A percentile compares a stretch with the other conserved stretches of the same genome.
These are phyloP conservation scores for Celoporthe dispersa DNA, from an alignment of 2,329 filamentous ascomycete species.

Conservation along the genomic window DNA sequence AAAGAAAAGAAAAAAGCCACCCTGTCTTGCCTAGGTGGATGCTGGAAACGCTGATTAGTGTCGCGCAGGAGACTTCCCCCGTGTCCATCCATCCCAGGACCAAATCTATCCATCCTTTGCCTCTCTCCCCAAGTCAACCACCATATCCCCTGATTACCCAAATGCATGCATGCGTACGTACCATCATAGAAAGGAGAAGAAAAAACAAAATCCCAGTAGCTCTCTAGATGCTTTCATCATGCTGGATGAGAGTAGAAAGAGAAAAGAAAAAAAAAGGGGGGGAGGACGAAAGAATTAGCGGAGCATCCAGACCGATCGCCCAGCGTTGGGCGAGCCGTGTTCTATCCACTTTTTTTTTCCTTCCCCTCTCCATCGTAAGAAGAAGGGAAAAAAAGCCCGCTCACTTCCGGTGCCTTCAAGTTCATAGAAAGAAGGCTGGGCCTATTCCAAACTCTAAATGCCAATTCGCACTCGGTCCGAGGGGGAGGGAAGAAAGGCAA, in stretches of 20 bases:
- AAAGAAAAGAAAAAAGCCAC: not conserved
- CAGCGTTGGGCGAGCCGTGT: not conserved
- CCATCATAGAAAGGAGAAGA: not conserved
- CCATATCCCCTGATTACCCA: not conserved
- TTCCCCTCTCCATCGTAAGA: too few relatives aligned
- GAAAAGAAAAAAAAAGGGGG: not conserved
- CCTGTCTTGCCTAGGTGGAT: not conserved
- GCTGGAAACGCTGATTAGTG: not conserved
- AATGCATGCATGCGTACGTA: not conserved
- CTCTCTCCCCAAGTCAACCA: not conserved
- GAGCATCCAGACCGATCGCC: not conserved
- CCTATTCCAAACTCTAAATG: not conserved
- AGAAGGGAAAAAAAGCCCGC: not conserved
- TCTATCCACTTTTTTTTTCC: not conserved
- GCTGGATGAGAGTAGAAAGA: not conserved
- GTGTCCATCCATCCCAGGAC: not conserved
- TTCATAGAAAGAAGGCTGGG: not conserved
- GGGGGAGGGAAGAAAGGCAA: too few relatives aligned
- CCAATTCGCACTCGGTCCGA: not conserved
- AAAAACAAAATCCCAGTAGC: not conserved
- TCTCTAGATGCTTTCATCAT: slow-evolving; percentile 5
- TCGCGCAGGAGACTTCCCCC: too few relatives aligned
- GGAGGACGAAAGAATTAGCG: not conserved
- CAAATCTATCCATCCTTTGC: not conserved
- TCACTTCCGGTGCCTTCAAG: not conserved